phyloP scores from a whole-genome alignment of 192 early-diverging fungal genomes.

The Radiomyces spectabilis region DNA sequence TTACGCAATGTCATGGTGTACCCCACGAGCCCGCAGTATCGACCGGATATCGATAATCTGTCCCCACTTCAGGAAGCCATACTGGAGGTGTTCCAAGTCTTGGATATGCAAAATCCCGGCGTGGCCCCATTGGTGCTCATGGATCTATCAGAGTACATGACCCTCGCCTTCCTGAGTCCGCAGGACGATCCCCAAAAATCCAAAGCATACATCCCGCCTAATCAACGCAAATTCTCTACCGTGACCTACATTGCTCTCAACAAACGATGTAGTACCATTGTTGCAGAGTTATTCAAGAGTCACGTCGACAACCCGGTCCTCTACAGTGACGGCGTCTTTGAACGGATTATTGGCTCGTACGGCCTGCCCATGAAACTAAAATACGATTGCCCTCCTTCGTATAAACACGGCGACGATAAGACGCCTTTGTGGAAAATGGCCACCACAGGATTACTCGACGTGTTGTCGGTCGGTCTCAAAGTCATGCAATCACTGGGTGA shows the following conservation, averaged over 20 bases:
- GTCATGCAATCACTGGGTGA: slow-evolving; percentile 31
- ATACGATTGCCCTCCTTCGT: slow-evolving; percentile 69
- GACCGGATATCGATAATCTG: slow-evolving; percentile 51
- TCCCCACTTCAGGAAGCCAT: slow-evolving; percentile 64
- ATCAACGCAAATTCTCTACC: slow-evolving; percentile 21
- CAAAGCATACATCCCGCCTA: slow-evolving; percentile 11
- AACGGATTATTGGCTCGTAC: slow-evolving; percentile 44
- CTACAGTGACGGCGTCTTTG: slow-evolving; percentile 46
- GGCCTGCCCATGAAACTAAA: slow-evolving; percentile 67
- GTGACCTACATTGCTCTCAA: slow-evolving; percentile 74
- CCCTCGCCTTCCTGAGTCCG: slow-evolving; percentile 30
- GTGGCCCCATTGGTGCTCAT: slow-evolving; percentile 26
- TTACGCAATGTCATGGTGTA: slow-evolving; percentile 53
- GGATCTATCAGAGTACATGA: slow-evolving; percentile 36
- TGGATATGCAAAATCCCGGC: slow-evolving; percentile 18
- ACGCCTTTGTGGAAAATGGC: slow-evolving; percentile 66
- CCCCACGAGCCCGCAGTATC: slow-evolving; percentile 47
- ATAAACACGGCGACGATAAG: slow-evolving; percentile 52
- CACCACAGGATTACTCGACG: slow-evolving; percentile 49
- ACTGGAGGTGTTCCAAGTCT: slow-evolving; percentile 45
- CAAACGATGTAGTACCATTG: slow-evolving; percentile 49
- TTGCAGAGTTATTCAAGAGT: slow-evolving; percentile 47
- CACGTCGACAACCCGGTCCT: slow-evolving; percentile 39
- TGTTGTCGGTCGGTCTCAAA: slow-evolving; percentile 43
- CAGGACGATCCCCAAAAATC: slow-evolving; percentile 10